Base-by-base conservation (phyloP, 148 eudicot genomes). In the Gaultheria prostrata region DNA sequence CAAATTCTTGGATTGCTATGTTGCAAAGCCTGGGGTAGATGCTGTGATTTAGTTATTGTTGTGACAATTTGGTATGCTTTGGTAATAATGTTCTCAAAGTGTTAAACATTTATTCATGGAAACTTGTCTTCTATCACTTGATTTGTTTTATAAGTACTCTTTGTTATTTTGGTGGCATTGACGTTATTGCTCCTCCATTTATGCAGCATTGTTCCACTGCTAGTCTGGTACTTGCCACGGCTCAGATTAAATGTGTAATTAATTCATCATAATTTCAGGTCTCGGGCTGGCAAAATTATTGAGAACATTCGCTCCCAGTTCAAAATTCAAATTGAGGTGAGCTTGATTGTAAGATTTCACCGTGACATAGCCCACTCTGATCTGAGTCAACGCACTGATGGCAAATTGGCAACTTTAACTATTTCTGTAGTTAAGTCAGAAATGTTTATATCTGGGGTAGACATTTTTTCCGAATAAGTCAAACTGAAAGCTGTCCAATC, bases 271-370 rank as follows among this genome's bases (percentile, higher is more conserved):
- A 78, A 53, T 86, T 88, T 77, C 93, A 97, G 99, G 92, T 89
- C 95, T 54, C 89, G 91, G 54, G 88, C 94, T 45, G 87, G 89
- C 88, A 93, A 91, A 80, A 82, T 95, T 70, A 85, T 92, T 51
- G 94, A 93, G 83, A 89, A 89, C 74, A 89, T 92, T 48, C 69
- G 86, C 46, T 73, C 59, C 45, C 87, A 93, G 84, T 92, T 91
- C 81, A 87, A 90, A 67, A 95, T 95, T 81, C 76, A 84, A 88
- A 91, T 97, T 90, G 87, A 93, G 95, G 99, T 97, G 74, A 88
- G 88, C 70, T 70, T 33, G 71, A 76, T 14, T 83, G 86, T 63
- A 30, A 78, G 9, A 10, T 1, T 17, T 67, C 39, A 32, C 2
- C 49, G 12, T 85, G 46, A 17, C n/a, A n/a, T 28, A 21, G 45